These are phyloP conservation scores for Syzygium aqueum DNA, from an alignment of 345 rosid genomes.

Conservation along the genomic window DNA sequence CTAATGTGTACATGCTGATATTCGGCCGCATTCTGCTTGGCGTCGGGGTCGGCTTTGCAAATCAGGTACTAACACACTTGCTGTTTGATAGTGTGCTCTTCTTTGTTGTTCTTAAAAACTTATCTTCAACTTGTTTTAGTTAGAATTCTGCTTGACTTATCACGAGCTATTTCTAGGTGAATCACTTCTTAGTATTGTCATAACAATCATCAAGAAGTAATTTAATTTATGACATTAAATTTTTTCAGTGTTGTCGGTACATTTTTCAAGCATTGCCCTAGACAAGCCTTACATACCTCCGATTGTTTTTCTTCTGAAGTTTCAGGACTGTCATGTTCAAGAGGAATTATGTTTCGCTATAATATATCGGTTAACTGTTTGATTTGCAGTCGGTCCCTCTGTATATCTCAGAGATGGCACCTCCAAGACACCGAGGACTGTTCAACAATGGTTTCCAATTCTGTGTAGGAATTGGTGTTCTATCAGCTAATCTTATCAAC, in stretches of 20 bases:
- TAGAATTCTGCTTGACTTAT: background rate
- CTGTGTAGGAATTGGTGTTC: constrained; percentile 52
- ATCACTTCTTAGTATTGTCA: background rate
- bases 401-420: constrained; percentile 83
- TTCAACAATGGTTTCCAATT: constrained; percentile 68
- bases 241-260: background rate
- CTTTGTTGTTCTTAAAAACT: background rate
- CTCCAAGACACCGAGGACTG: constrained; percentile 65
- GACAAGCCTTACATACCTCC: background rate
- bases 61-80: background rate
- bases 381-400: constrained; percentile 56
- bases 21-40: background rate
- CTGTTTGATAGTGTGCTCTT: background rate
- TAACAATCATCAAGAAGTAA: background rate
- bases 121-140: background rate
- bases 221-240: background rate
- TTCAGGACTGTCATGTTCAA: background rate
- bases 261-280: background rate
- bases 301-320: background rate
- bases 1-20: constrained; percentile 2
- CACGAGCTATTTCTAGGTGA: background rate
- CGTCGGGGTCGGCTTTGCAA: background rate
- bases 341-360: background rate
- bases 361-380: background rate
- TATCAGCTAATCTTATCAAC: constrained; percentile 51